Evolutionary conservation across 805 yeast species (phyloP).

Genomic region (Ogataea paraovalis): DNA sequence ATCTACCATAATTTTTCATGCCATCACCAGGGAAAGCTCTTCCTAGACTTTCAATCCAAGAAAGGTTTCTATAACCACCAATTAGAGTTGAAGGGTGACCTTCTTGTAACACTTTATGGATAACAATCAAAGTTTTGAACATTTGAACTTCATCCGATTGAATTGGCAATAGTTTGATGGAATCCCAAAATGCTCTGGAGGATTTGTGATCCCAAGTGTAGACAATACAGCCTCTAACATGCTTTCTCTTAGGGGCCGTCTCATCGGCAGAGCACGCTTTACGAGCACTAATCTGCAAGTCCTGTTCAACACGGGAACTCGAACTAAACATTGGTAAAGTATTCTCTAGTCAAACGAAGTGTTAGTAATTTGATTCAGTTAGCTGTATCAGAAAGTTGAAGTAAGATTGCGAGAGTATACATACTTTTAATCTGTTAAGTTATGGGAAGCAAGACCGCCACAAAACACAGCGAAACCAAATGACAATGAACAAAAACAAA

Average conservation of each 20-base stretch:
- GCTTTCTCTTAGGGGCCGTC: conserved; percentile 92
- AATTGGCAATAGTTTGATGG: conserved; percentile 72
- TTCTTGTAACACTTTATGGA: conserved; percentile 93
- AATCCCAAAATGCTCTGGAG: conserved; percentile 80
- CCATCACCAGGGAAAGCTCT: conserved; percentile 47
- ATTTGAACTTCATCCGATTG: conserved; percentile 78
- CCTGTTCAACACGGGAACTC: conserved; percentile 32
- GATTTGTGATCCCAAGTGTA: conserved; percentile 95
- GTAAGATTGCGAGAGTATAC: too few species aligned
- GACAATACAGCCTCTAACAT: conserved; percentile 91
- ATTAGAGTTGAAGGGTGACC: conserved; percentile 86
- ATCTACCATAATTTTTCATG: conserved; percentile 54
- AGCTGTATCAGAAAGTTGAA: too few species aligned
- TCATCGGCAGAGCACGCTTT: conserved; percentile 88
- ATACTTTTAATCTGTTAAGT: too few species aligned
- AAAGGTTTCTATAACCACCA: conserved; percentile 75
- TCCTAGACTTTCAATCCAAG: conserved; percentile 73
- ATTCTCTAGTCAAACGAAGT: too few species aligned
- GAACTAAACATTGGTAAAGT: conserved; percentile 17
- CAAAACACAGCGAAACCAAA: too few species aligned
- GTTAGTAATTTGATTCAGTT: too few species aligned
- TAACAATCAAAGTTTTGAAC: conserved; percentile 78
- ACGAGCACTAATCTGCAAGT: conserved; percentile 49
- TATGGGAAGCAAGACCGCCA: too few species aligned
- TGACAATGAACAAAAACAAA: too few species aligned